Conservation (phyloP, 257 asterid genomes). For the Forsythia suspensa region DNA sequence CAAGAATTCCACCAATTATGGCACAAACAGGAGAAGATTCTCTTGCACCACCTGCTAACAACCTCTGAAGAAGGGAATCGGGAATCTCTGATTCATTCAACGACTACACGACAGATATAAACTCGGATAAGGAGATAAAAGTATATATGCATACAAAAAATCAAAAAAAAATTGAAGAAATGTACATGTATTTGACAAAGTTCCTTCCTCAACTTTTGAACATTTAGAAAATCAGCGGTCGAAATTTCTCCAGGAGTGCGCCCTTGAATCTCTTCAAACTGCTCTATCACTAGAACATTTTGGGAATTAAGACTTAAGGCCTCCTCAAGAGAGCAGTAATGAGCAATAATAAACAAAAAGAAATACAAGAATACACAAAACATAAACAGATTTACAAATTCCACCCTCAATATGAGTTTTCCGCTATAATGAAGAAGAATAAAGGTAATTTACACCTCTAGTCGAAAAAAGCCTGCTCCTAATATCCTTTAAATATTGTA, state of each 20-base stretch:
- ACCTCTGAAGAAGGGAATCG: constrained; percentile 70
- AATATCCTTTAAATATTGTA: no score
- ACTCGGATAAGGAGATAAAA: constrained; percentile 14
- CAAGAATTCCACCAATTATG: constrained; percentile 86
- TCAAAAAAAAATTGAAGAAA: not conserved
- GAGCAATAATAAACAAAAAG: not conserved
- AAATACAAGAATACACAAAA: not conserved
- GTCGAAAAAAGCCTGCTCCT: no score
- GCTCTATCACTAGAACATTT: constrained; percentile 59
- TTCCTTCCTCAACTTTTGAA: constrained; percentile 65
- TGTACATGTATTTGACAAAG: constrained; percentile 70
- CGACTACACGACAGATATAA: constrained; percentile 43
- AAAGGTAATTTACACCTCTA: no score
- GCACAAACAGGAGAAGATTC: constrained; percentile 98
- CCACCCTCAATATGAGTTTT: not conserved
- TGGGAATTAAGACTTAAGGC: not conserved
- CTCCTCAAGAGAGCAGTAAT: not conserved
- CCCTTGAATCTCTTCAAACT: constrained; percentile 73
- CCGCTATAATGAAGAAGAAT: no score
- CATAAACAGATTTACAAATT: no score
- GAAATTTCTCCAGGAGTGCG: constrained; percentile 76
- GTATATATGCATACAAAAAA: not conserved
- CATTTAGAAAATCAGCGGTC: constrained; percentile 53
- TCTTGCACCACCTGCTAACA: constrained; percentile 50
- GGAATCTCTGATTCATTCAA: constrained; percentile 68